Base-by-base conservation (phyloP, 169 alveolate genomes). In the Eimeria tenella region DNA sequence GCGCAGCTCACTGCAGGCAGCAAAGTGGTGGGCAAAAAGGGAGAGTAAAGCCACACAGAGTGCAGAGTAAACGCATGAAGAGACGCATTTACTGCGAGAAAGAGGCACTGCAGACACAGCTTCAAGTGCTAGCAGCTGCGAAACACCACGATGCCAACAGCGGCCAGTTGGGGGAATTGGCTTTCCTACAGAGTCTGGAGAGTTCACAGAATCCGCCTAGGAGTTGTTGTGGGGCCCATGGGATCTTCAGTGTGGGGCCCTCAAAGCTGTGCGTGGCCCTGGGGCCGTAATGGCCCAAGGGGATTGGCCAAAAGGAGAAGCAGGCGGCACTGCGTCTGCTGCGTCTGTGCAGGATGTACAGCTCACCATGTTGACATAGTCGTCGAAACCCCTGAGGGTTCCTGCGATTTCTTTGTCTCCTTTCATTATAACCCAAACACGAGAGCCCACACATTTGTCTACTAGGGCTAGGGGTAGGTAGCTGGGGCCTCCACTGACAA, bases 401-500 rank as follows among this genome's bases (percentile, higher is more conserved):
- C 99, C 99, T 58, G 97, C 98, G 58, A 98, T 91, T 88, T 95
- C 97, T 73, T 94, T 96, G 93, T 90, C 96, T 19, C 97, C 96
- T 63, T 90, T 89, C 95, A 98, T 97, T 93, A 96, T 95, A 13
- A 97, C 97, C 98, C 99, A 98, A 62, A 98, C 97, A 79, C 98
- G 96, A 65, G 98, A 97, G 53, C 99, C 99, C 42, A 98, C 98
- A 95, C 99, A 98, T 93, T 98, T 98, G 96, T 98, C 99, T 71
- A 98, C 97, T 77, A 98, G 96, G 74, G 99, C 99, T 77, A 98
- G 97, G 19, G 99, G 99, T 25, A 98, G 70, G 87, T 94, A 94
- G 82, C 95, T 93, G n/a, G 95, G 95, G 68, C 95, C 94, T n/a
- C 93, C 94, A 17, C 92, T 87, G 52, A 93, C 74, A 10, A 89